Evolutionary conservation across 352 stramenopile species (phyloP).

Genomic region (Globisporangium emineosum): DNA sequence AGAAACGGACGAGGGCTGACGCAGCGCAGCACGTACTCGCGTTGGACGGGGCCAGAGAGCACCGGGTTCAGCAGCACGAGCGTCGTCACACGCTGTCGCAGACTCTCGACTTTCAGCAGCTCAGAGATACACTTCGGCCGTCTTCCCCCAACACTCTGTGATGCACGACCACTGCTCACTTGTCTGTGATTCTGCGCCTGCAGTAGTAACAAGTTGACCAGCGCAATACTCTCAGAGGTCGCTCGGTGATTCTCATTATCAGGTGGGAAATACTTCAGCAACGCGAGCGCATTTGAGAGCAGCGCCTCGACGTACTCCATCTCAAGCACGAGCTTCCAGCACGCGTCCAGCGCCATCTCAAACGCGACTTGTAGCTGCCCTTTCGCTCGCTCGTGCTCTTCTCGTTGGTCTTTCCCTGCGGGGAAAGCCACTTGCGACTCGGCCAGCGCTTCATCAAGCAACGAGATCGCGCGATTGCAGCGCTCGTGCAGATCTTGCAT

Average conservation of each 20-base stretch:
- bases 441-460: slow-evolving; percentile 59
- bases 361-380: slow-evolving; percentile 68
- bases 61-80: slow-evolving; percentile 48
- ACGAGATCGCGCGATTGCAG: slow-evolving; percentile 45
- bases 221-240: slow-evolving; percentile 15
- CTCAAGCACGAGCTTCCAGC: slow-evolving; percentile 52
- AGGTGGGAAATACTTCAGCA: slow-evolving; percentile 45
- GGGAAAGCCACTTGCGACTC: slow-evolving; percentile 66
- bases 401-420: slow-evolving; percentile 30
- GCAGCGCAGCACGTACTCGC: slow-evolving; percentile 77
- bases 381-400: slow-evolving; percentile 38
- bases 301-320: slow-evolving; percentile 55
- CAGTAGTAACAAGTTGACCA: slow-evolving; percentile 39
- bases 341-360: slow-evolving; percentile 77
- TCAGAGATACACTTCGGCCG: slow-evolving; percentile 27
- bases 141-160: not conserved
- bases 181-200: not conserved
- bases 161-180: not conserved
- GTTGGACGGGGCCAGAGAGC: slow-evolving; percentile 40
- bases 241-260: not conserved
- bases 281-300: slow-evolving; percentile 42
- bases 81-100: slow-evolving; percentile 34
- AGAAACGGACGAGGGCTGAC: slow-evolving; percentile 70
- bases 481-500: slow-evolving; percentile 32
- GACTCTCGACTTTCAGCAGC: slow-evolving; percentile 29